Evolutionary conservation across 208 protist species (phyloP).

Genomic region (Crithidia brevicula): DNA sequence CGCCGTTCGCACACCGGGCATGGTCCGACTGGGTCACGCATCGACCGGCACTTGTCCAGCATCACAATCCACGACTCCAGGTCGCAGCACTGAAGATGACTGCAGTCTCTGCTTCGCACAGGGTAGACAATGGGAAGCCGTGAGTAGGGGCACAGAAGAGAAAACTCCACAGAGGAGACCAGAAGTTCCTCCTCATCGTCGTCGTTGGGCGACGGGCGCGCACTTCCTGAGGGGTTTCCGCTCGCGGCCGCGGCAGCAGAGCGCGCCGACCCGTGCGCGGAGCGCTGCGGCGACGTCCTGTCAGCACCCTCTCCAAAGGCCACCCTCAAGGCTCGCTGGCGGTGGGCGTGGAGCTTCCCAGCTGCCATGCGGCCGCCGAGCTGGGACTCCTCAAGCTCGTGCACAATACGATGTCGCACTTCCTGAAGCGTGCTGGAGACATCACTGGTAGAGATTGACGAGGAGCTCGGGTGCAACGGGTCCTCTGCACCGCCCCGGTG

Average conservation of each 20-base stretch:
- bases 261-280: neutral
- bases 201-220: conserved; percentile 1
- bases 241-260: neutral
- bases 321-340: conserved; percentile 59
- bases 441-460: neutral
- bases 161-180: conserved; percentile 89
- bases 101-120: conserved; percentile 79
- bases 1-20: conserved; percentile 87
- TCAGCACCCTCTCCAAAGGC: conserved; percentile 59
- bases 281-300: conserved; percentile 13
- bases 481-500: neutral
- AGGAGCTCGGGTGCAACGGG: neutral
- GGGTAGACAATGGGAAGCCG: conserved; percentile 63
- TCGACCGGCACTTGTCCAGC: conserved; percentile 73
- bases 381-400: conserved; percentile 43
- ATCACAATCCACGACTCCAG: conserved; percentile 88
- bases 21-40: conserved; percentile 84
- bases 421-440: conserved; percentile 48
- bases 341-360: conserved; percentile 53
- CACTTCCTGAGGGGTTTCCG: neutral
- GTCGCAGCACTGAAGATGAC: conserved; percentile 92
- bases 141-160: conserved; percentile 86
- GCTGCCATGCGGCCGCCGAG: conserved; percentile 21
- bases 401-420: conserved; percentile 57
- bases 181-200: conserved; percentile 49